phyloP scores from a whole-genome alignment of 768 basidiomycete species.

The Amyloporia xantha region DNA sequence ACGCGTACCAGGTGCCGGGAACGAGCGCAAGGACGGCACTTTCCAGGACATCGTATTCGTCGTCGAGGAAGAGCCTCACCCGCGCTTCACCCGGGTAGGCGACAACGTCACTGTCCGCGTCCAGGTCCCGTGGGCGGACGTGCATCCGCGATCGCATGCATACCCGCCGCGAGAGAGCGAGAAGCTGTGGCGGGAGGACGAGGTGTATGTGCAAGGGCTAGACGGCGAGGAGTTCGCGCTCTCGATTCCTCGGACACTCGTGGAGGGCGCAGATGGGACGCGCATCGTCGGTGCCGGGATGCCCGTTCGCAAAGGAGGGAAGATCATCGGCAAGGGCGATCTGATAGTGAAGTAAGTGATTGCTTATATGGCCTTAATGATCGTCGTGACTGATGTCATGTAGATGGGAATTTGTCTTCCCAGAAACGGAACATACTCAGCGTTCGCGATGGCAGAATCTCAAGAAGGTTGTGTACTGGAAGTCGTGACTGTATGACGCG shows the following conservation, averaged over 20 bases:
- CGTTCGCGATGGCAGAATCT: conserved; percentile 23
- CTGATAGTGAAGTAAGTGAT: conserved; percentile 52
- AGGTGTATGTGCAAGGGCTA: conserved; percentile 48
- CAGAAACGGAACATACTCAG: conserved; percentile 16
- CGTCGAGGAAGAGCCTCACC: conserved; percentile 51
- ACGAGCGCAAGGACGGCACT: conserved; percentile 49
- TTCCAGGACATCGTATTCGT: conserved; percentile 65
- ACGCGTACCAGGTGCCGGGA: conserved; percentile 56
- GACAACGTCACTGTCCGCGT: conserved; percentile 53
- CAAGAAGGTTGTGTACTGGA: conserved; percentile 21
- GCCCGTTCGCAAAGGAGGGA: conserved; percentile 51
- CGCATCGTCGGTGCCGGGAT: conserved; percentile 60
- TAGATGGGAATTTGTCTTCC: conserved; percentile 26
- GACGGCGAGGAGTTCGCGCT: conserved; percentile 49
- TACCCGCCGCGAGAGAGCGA: conserved; percentile 7
- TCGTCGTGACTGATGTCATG: not conserved
- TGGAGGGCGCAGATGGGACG: conserved; percentile 43
- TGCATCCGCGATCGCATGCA: conserved; percentile 20
- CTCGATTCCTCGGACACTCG: conserved; percentile 46
- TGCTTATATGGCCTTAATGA: not conserved
- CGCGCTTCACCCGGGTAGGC: conserved; percentile 47
- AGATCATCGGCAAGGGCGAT: conserved; percentile 51
- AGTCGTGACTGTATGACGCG: conserved; percentile 5
- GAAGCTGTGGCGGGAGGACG: conserved; percentile 31
- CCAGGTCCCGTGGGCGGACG: conserved; percentile 50